phyloP scores from a whole-genome alignment of 495 filamentous ascomycete genomes.

The Hypoxylon subgilvum region DNA sequence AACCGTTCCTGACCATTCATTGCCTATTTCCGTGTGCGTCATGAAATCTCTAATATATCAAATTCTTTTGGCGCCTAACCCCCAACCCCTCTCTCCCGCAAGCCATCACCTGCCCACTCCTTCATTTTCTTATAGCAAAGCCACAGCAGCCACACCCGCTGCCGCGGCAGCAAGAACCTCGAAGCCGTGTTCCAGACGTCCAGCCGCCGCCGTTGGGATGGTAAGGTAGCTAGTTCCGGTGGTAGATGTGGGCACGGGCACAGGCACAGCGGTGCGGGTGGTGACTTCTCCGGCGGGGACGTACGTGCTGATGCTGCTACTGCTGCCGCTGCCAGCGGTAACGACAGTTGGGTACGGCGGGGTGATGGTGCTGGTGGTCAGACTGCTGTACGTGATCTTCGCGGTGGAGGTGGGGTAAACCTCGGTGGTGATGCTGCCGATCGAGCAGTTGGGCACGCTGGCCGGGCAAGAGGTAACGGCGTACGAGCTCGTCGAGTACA shows the following conservation, averaged over 20 bases:
- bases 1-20: no score
- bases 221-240: conserved; percentile 10
- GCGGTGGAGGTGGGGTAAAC: conserved; percentile 25
- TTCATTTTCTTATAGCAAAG: conserved; percentile 16
- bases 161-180: conserved; percentile 19
- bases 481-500: conserved; percentile 3
- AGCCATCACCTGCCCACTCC: background rate
- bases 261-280: conserved; percentile 7
- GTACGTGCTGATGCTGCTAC: background rate
- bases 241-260: conserved; percentile 7
- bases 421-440: conserved; percentile 29
- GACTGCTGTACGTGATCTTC: conserved; percentile 2
- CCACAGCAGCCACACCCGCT: conserved; percentile 13
- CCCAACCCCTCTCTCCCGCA: background rate
- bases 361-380: conserved; percentile 11
- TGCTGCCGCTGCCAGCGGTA: conserved; percentile 4
- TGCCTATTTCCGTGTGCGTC: no score
- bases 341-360: conserved; percentile 22
- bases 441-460: conserved; percentile 50
- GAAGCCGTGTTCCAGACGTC: conserved; percentile 25
- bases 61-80: no score
- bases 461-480: conserved; percentile 12
- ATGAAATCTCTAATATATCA: no score
- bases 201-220: conserved; percentile 29
- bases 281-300: background rate